These are phyloP conservation scores for Batrachochytrium dendrobatidis DNA, from an alignment of 371 early-diverging fungal species.

Conservation along the genomic window DNA sequence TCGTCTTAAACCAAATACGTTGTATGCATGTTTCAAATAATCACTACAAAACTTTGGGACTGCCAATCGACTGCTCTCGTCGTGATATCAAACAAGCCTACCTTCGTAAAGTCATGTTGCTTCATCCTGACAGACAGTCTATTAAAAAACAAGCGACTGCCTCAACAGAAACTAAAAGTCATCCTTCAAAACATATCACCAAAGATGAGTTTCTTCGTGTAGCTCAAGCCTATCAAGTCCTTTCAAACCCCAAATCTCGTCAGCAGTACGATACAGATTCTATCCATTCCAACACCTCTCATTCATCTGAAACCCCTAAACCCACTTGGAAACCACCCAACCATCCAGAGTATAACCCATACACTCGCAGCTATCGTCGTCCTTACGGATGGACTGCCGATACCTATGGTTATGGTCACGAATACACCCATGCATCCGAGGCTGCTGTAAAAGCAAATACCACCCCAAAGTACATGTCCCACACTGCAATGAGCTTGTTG, in stretches of 20 bases:
- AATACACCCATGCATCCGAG: neutral
- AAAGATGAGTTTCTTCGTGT: conserved; percentile 24
- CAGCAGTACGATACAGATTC: conserved; percentile 10
- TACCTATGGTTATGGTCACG: neutral
- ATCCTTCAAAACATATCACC: conserved; percentile 3
- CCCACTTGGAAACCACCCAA: too few relatives aligned
- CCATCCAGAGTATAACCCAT: too few relatives aligned
- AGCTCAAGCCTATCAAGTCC: conserved; percentile 28
- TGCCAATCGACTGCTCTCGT: conserved; percentile 14
- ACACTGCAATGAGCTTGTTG: conserved; percentile 16
- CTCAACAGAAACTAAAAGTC: neutral
- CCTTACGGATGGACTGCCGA: neutral
- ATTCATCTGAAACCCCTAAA: neutral
- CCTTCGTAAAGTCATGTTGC: conserved; percentile 17
- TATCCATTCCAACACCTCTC: too few relatives aligned
- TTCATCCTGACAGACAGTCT: conserved; percentile 30
- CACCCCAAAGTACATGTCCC: conserved; percentile 23
- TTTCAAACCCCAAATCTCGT: conserved; percentile 12
- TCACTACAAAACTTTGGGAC: conserved; percentile 22
- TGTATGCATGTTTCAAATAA: too few relatives aligned
- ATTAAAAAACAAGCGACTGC: neutral
- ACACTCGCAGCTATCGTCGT: neutral
- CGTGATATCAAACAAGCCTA: conserved; percentile 30
- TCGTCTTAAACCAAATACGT: too few relatives aligned
- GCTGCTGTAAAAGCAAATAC: conserved; percentile 6